Base-by-base conservation (phyloP, 2,329 filamentous ascomycete species). In the Cordyceps cateniannulata region DNA sequence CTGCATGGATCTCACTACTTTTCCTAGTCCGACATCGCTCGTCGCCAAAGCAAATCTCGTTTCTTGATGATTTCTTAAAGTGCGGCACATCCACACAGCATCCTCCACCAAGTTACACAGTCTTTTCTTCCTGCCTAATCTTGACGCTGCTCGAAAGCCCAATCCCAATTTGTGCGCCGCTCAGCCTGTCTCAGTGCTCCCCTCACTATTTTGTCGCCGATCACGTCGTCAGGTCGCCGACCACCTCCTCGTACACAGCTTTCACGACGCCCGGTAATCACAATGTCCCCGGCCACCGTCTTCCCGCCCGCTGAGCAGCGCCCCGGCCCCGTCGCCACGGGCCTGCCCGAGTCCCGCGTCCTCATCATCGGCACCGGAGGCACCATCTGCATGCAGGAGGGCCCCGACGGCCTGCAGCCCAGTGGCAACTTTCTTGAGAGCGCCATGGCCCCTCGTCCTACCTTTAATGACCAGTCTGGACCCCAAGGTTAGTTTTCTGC, bases 291-390 rank as follows among this genome's bases (percentile, higher is more conserved):
- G 50, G 58, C 58, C 24, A 60, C 58, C 50, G 58, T 60, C 42
- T n/a, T 60, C 16, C 42, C 59, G 62, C 16, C 62, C 55, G 58
- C 59, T 59, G 47, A 29, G 42, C 56, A 61, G 29, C 9, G 32
- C 32, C 18, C 38, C 59, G 50, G 60, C 62, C 24, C 45, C 54
- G 42, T 67, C 62, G 59, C 64, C 42, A 60, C 66, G 53, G 73
- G 70, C 9, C 79, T 79, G 62, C 88, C 88, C 12, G 91, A 96
- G 72, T 91, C 90, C 25, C 82, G 90, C 62, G 89, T 97, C 14
- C 80, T 97, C 65, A 89, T 96, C 69, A 90, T 96, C 73, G 93
- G 96, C 78, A 96, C 93, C 14, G 92, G 90, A 63, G 89, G 89
- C 49, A 92, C 89, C 7, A 96, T 96, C 69, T 96, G 91, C 76